These are phyloP conservation scores for Paspalum notatum DNA, from an alignment of 176 grass and related monocot genomes.

Conservation along the genomic window DNA sequence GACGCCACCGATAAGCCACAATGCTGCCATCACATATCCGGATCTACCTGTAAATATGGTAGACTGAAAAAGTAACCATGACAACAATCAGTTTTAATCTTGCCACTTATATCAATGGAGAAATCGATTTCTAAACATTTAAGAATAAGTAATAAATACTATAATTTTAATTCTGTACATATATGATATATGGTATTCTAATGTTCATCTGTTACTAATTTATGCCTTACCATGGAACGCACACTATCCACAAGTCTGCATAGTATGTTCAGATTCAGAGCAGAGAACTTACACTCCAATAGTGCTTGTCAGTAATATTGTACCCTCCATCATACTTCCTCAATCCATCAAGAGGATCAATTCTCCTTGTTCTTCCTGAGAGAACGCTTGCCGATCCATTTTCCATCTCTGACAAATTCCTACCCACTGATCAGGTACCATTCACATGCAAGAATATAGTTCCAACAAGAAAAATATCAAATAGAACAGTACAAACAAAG, in stretches of 20 bases:
- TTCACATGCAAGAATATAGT: conserved; percentile 31
- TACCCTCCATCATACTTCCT: conserved; percentile 85
- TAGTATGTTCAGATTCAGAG: conserved; percentile 14
- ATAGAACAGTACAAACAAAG: conserved; percentile 25
- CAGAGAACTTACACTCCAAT: conserved; percentile 88
- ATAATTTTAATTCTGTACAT: not conserved
- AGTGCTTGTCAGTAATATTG: conserved; percentile 85
- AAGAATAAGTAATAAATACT: not conserved
- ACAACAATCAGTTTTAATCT: conserved; percentile 28
- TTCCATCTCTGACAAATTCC: conserved; percentile 28
- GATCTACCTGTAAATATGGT: conserved; percentile 86
- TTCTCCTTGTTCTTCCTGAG: conserved; percentile 57
- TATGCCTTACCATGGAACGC: not conserved
- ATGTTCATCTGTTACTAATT: not conserved
- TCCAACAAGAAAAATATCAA: not conserved
- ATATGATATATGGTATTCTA: not conserved
- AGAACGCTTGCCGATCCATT: conserved; percentile 46
- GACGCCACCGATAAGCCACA: conserved; percentile 74
- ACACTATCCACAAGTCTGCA: not conserved
- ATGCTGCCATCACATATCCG: conserved; percentile 69
- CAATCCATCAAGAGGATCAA: conserved; percentile 72
- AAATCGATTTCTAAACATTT: not conserved
- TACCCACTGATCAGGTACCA: conserved; percentile 35
- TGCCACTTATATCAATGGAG: not conserved
- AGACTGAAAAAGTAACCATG: conserved; percentile 73